Conservation (phyloP, 768 basidiomycete genomes). For the Lactarius indigo region DNA sequence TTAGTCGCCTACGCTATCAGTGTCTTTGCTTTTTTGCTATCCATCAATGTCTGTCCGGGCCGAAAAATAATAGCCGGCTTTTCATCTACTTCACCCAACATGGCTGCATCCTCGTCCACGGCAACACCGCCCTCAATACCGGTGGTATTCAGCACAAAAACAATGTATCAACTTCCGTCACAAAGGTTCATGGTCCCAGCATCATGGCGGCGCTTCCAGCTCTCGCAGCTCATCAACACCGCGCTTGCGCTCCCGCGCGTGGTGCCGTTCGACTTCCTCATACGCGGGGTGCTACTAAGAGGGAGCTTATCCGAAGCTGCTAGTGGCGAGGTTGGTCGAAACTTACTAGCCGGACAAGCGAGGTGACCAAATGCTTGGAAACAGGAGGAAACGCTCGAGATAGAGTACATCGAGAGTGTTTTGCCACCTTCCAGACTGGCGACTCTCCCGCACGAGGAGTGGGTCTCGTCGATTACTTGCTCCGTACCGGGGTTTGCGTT, state of each 20-base stretch:
- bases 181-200: conserved; percentile 93
- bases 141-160: conserved; percentile 70
- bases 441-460: conserved; percentile 83
- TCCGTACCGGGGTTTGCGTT: conserved; percentile 48
- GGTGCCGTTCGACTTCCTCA: conserved; percentile 90
- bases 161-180: conserved; percentile 68
- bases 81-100: not conserved
- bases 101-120: conserved; percentile 11
- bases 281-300: conserved; percentile 77
- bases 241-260: conserved; percentile 70
- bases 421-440: conserved; percentile 42
- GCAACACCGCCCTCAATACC: conserved; percentile 42
- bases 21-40: not conserved
- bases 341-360: not conserved
- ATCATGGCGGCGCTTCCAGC: conserved; percentile 90
- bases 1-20: not conserved
- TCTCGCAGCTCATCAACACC: conserved; percentile 96
- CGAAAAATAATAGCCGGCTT: not conserved
- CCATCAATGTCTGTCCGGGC: not conserved
- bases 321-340: conserved; percentile 58
- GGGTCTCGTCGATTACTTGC: conserved; percentile 83
- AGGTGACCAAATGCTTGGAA: not conserved
- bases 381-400: conserved; percentile 69
- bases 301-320: conserved; percentile 74
- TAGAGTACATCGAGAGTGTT: conserved; percentile 26